phyloP scores from a whole-genome alignment of 108 stramenopile species.

The Epipyxis sp. region DNA sequence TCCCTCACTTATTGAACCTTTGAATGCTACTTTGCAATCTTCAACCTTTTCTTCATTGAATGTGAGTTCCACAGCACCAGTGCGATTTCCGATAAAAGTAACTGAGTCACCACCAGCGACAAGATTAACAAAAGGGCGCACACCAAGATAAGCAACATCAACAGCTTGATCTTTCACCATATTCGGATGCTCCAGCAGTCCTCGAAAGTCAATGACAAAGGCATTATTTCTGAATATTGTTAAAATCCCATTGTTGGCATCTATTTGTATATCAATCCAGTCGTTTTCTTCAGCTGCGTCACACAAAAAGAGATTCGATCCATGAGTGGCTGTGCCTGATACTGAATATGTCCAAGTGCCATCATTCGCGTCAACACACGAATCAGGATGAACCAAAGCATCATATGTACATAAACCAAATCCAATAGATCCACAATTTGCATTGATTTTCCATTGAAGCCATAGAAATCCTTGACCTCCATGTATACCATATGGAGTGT shows the following conservation, averaged over 20 bases:
- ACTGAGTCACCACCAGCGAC: not conserved
- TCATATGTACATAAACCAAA: not conserved
- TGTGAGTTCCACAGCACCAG: not conserved
- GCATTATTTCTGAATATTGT: not conserved
- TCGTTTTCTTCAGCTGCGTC: not conserved
- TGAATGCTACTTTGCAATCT: too few relatives aligned
- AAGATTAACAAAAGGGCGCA: slow-evolving; percentile 3
- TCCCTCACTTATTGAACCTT: too few relatives aligned
- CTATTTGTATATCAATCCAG: not conserved
- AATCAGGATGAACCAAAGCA: not conserved
- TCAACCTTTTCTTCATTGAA: too few relatives aligned
- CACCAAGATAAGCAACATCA: not conserved
- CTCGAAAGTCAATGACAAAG: not conserved
- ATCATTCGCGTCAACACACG: slow-evolving; percentile 6
- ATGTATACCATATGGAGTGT: not conserved
- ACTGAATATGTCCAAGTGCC: slow-evolving; percentile 11
- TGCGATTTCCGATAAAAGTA: not conserved
- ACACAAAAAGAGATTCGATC: not conserved
- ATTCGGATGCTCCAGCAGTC: not conserved
- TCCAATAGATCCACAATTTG: not conserved
- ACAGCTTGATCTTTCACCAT: not conserved
- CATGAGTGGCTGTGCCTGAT: slow-evolving; percentile 3
- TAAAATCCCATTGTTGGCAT: not conserved
- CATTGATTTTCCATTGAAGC: not conserved
- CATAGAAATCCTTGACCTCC: not conserved